Percentiles rank a stretch among this genome's conserved stretches.
Evolutionary conservation across 192 early-diverging fungal genomes (phyloP).

Genomic region (Gryganskiella cystojenkinii): DNA sequence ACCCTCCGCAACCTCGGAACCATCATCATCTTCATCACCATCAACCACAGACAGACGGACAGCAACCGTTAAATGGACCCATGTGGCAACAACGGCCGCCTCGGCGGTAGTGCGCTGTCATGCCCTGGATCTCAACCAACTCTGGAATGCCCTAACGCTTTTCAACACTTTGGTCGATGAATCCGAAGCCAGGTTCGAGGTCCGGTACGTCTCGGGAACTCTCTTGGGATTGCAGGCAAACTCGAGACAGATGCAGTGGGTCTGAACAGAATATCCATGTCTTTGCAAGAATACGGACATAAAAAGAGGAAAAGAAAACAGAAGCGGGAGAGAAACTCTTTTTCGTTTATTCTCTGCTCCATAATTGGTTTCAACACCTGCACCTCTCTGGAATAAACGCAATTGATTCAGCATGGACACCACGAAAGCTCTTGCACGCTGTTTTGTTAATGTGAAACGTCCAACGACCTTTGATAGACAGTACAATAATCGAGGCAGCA

Average conservation of each 20-base stretch:
- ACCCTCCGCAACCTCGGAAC: constrained; percentile 1
- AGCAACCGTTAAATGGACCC: constrained; percentile 9
- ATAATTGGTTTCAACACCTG: too few relatives aligned
- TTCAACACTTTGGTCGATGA: constrained; percentile 42
- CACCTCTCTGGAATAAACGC: too few relatives aligned
- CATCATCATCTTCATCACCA: background rate
- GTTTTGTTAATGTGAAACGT: too few relatives aligned
- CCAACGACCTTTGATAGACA: too few relatives aligned
- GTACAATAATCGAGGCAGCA: too few relatives aligned
- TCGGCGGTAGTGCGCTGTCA: constrained; percentile 35
- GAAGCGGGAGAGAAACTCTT: too few relatives aligned
- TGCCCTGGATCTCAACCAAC: constrained; percentile 34
- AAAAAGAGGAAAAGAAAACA: too few relatives aligned
- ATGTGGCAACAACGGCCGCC: constrained; percentile 25
- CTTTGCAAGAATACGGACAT: too few relatives aligned
- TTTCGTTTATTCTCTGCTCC: too few relatives aligned
- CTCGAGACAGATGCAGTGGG: constrained; percentile 38
- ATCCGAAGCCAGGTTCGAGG: constrained; percentile 33
- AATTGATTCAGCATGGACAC: too few relatives aligned
- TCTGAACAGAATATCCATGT: background rate
- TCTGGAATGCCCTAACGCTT: constrained; percentile 39
- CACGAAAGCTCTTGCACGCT: too few relatives aligned
- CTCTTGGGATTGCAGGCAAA: constrained; percentile 42
- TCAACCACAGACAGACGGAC: background rate
- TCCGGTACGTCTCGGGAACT: constrained; percentile 29